Evolutionary conservation across 495 filamentous ascomycete genomes (phyloP), one percentile per base, ranked within the genome.

Genomic region (Talaromyces stipitatus): DNA sequence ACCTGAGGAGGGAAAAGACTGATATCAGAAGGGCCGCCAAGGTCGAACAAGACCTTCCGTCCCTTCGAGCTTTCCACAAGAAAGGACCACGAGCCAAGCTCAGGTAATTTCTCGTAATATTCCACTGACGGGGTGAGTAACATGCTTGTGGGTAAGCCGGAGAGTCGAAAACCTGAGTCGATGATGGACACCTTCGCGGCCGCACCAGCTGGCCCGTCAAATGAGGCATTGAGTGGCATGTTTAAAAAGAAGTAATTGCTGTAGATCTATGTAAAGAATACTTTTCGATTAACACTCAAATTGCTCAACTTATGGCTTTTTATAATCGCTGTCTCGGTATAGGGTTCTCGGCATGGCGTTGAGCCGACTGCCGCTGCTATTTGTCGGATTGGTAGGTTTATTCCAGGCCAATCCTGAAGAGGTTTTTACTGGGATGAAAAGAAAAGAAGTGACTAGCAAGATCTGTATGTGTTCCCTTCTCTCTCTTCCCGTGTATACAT

Each of bases 1-100:
- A 79, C 33, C 0, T 50, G n/a, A 0, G 79, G 72, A 0, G 76
- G 62, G 47, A 72, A 66, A 14, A 76, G 79, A 51, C 65, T 54
- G 62, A 62, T 75, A 61, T 84, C 79, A 58, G 82, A 80, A 20
- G 75, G 72, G 4, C 81, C 64, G 23, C 82, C 84, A 2, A 85
- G 74, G 61, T 86, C 84, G 60, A 83, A 86, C 9, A 87, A 60
- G 4, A 84, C 27, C 6, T 75, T 71, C 12, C 71, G 66, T 23
- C 69, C 69, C 0, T 72, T 69, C 0, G 72, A 69, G 58, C 84
- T 76, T 51, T 78, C 68, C 56, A 86, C 73, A 0, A 86, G 67
- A 63, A 85, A 86, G 4, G 74, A 73, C 67, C 72, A 84, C 36
- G 68, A 61, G 0, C 81, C 81, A 23, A 64, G 14, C 0, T 28